A percentile compares a stretch with the other conserved stretches of the same genome.
These are phyloP conservation scores for Lotmaria passim DNA, from an alignment of 208 protist genomes.

Conservation along the genomic window DNA sequence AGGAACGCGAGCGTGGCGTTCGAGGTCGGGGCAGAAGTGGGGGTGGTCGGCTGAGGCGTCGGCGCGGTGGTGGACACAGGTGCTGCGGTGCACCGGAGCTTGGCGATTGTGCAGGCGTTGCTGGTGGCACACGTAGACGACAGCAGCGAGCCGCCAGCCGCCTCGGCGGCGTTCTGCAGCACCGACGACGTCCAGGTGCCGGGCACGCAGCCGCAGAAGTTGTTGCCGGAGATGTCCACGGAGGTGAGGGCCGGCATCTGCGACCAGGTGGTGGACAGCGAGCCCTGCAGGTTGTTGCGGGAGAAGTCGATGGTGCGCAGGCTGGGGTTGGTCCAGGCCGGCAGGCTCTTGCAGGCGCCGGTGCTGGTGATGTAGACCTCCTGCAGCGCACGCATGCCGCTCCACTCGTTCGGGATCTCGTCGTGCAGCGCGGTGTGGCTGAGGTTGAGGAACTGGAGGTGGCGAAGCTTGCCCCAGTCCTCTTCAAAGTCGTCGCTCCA, in stretches of 20 bases:
- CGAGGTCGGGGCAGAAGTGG: too few relatives aligned
- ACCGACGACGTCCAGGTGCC: constrained; percentile 6
- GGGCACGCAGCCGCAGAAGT: constrained; percentile 20
- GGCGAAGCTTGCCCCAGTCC: not conserved
- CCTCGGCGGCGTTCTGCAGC: constrained; percentile 29
- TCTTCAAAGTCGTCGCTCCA: not conserved
- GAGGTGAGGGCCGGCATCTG: constrained; percentile 12
- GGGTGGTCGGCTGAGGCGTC: too few relatives aligned
- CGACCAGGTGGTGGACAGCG: constrained; percentile 16
- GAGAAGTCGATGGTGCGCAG: constrained; percentile 19
- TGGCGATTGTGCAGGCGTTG: not conserved
- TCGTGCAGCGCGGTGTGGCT: constrained; percentile 11
- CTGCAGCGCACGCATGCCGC: not conserved
- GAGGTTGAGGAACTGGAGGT: constrained; percentile 6
- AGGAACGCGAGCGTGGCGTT: constrained; percentile 3
- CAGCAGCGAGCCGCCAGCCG: not conserved
- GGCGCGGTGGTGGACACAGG: too few relatives aligned
- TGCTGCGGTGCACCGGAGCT: not conserved
- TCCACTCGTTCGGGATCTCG: constrained; percentile 10
- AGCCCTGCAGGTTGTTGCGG: constrained; percentile 24
- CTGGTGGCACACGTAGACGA: not conserved
- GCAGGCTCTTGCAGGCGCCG: too few relatives aligned
- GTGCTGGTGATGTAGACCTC: not conserved
- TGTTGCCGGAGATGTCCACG: constrained; percentile 26
- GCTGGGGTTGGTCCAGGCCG: constrained; percentile 16